Evolutionary conservation across 2,329 filamentous ascomycete genomes (phyloP), one percentile per base, ranked within the genome.

Genomic region (Endocalyx cinctus): DNA sequence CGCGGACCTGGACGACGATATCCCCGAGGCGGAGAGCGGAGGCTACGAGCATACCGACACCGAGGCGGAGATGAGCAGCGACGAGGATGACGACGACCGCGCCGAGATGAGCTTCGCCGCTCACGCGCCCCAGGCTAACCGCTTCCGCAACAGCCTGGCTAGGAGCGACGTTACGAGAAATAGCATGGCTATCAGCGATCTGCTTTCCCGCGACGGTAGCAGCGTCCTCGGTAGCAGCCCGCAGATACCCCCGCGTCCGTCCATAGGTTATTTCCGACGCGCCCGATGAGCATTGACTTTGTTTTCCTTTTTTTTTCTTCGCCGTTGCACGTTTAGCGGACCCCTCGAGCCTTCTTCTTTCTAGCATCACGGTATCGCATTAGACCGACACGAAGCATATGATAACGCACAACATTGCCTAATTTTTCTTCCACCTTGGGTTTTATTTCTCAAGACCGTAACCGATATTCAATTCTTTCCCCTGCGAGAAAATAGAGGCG

Each of bases 11-110:
- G 83, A 87, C 54, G 80, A 78, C 30, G 80, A 83, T 38, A 74
- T 87, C 22, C 81, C 82, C 14, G 79, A 84, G 39, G 78, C 70
- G 8, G 74, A 77, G 49, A 66, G 64, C 50, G 75, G 69, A 16
- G 74, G 76, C 46, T 87, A 87, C 62, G 83, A 88, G 63, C 83
- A 87, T 54, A 87, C 84, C 7, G 84, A 87, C 59, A 83, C 82
- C 3, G 83, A 87, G 45, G 81, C 70, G 7, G 79, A 80, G 32
- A 46, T 79, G 32, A 70, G 60, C 38, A 75, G 68, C 50, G 72
- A 69, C 40, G 63, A 63, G 30, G 60, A 63, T 16, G 63, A 64
- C 5, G 58, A 65, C 10, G 58, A 64, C 3, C 48, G 48, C 3
- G 47, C 37, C 13, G 53, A 55, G 29, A 41, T 65, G 34, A 64